phyloP scores from a whole-genome alignment of 768 basidiomycete species.

The Auriscalpium vulgare region DNA sequence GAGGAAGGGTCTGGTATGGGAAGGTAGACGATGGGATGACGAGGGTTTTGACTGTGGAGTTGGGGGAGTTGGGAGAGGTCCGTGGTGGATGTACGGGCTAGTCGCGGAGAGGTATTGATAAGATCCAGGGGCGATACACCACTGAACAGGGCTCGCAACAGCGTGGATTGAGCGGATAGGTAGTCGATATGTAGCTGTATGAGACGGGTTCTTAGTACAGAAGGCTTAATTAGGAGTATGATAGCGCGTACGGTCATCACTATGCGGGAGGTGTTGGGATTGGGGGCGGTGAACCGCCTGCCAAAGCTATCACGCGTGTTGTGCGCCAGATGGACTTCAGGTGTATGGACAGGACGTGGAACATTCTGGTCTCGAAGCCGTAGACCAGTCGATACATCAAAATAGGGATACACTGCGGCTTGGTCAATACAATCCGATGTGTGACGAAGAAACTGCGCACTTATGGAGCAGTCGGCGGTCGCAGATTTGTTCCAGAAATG shows the following conservation, averaged over 20 bases:
- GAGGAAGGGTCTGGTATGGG: slow-evolving; percentile 70
- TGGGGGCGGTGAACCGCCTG: slow-evolving; percentile 46
- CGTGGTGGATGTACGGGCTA: slow-evolving; percentile 24
- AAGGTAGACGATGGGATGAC: slow-evolving; percentile 64
- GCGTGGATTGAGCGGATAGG: slow-evolving; percentile 72
- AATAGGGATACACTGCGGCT: slow-evolving; percentile 8
- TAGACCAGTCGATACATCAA: not conserved
- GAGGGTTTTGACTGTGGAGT: slow-evolving; percentile 53
- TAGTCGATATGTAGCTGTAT: slow-evolving; percentile 72
- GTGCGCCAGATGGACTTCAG: not conserved
- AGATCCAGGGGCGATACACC: slow-evolving; percentile 58
- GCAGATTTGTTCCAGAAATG: slow-evolving; percentile 70
- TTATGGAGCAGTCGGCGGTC: slow-evolving; percentile 72
- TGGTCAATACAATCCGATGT: not conserved
- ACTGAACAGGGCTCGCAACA: slow-evolving; percentile 63
- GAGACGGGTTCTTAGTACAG: no score
- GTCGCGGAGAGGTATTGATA: slow-evolving; percentile 28
- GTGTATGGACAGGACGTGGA: slow-evolving; percentile 7
- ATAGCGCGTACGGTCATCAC: slow-evolving; percentile 50
- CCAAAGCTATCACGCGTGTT: slow-evolving; percentile 34
- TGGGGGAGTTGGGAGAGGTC: slow-evolving; percentile 52
- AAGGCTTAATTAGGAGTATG: no score
- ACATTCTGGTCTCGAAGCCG: not conserved
- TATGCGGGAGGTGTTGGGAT: slow-evolving; percentile 41
- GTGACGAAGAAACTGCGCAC: slow-evolving; percentile 28